Conservation (phyloP, 2,329 filamentous ascomycete species). For the Tolypocladium endophyticum region DNA sequence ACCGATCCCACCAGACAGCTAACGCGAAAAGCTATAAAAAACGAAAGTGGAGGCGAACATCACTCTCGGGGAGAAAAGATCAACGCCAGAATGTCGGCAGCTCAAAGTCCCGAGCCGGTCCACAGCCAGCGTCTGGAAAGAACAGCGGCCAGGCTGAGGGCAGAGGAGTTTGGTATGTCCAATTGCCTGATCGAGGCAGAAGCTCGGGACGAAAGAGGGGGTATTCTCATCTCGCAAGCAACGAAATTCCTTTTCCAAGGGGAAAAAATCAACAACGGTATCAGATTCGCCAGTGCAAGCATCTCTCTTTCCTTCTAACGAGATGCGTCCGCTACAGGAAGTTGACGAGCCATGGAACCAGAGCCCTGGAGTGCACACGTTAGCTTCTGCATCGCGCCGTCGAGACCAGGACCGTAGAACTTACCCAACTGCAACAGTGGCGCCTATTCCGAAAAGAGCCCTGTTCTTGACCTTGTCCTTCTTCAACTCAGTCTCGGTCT, state of each 20-base stretch:
- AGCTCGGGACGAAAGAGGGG: constrained; percentile 2
- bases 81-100: constrained; percentile 1
- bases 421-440: constrained; percentile 84
- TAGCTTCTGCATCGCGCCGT: constrained; percentile 2
- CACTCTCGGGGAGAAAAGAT: not conserved
- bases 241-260: not conserved
- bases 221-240: not conserved
- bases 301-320: not conserved
- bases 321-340: constrained; percentile 26
- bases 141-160: not conserved
- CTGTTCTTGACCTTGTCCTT: constrained; percentile 81
- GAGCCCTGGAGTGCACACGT: constrained; percentile 21
- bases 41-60: not conserved
- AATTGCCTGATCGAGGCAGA: not conserved
- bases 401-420: constrained; percentile 25
- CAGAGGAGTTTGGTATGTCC: not conserved
- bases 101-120: constrained; percentile 1
- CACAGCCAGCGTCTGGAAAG: not conserved
- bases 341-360: constrained; percentile 42
- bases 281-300: not conserved
- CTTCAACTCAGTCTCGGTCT: constrained; percentile 70
- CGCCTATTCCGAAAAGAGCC: constrained; percentile 75
- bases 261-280: not conserved
- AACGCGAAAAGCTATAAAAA: not conserved
- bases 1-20: not conserved